Evolutionary conservation across 495 filamentous ascomycete species (phyloP).

Genomic region (Trichoderma asperelloides): DNA sequence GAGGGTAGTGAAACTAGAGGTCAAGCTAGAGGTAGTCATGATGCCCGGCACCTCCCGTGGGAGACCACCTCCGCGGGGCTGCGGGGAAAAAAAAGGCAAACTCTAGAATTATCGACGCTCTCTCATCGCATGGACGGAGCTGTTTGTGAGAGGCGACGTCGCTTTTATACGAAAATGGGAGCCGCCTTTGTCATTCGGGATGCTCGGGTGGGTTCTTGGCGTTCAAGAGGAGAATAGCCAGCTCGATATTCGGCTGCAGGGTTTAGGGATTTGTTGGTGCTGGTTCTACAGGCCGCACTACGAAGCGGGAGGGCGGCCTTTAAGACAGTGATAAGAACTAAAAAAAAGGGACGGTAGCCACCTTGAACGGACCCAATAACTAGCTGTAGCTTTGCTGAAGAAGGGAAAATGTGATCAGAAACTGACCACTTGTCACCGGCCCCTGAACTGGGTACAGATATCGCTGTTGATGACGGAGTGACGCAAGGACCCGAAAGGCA

Average conservation of each 20-base stretch:
- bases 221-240: background rate
- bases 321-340: constrained; percentile 3
- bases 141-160: background rate
- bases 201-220: background rate
- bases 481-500: background rate
- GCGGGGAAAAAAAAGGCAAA: background rate
- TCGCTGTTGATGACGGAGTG: background rate
- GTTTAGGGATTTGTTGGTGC: background rate
- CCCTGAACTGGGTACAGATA: background rate
- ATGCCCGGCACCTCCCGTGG: background rate
- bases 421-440: background rate
- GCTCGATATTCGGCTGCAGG: background rate
- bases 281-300: background rate
- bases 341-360: background rate
- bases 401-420: background rate
- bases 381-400: background rate
- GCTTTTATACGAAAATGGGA: background rate
- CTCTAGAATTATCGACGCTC: background rate
- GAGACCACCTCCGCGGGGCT: constrained; percentile 1
- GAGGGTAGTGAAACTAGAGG: background rate
- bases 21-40: background rate
- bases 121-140: background rate
- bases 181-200: background rate
- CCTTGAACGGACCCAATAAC: background rate
- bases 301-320: background rate